phyloP scores from a whole-genome alignment of 441 rosid species.

The Pelargonium australe region DNA sequence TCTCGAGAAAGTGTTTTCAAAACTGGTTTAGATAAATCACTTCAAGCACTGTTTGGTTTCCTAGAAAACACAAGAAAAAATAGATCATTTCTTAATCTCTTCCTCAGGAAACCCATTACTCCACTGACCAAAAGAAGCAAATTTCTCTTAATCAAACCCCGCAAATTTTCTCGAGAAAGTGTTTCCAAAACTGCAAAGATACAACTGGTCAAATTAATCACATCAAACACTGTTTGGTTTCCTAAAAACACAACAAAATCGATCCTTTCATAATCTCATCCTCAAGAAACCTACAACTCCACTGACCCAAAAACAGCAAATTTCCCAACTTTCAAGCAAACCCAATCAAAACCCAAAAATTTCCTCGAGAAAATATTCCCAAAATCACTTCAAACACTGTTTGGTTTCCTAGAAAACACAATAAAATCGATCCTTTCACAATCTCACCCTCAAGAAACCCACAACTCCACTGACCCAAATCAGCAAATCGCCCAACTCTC shows the following conservation, averaged over 20 bases:
- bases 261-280: too few species aligned
- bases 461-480: background rate
- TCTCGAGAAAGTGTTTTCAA: background rate
- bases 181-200: too few species aligned
- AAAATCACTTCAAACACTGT: background rate
- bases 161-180: too few species aligned
- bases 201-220: too few species aligned
- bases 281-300: too few species aligned
- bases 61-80: background rate
- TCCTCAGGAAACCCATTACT: background rate
- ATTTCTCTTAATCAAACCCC: background rate
- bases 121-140: background rate
- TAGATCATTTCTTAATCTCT: background rate
- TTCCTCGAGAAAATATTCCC: too few species aligned
- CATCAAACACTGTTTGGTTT: too few species aligned
- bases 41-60: background rate
- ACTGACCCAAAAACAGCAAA: too few species aligned
- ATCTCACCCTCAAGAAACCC: background rate
- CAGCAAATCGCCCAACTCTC: background rate
- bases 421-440: background rate
- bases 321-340: too few species aligned
- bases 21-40: background rate
- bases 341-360: too few species aligned
- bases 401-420: background rate
- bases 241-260: too few species aligned